These are phyloP conservation scores for Ciborinia camelliae DNA, from an alignment of 2,329 filamentous ascomycete genomes.

Conservation along the genomic window DNA sequence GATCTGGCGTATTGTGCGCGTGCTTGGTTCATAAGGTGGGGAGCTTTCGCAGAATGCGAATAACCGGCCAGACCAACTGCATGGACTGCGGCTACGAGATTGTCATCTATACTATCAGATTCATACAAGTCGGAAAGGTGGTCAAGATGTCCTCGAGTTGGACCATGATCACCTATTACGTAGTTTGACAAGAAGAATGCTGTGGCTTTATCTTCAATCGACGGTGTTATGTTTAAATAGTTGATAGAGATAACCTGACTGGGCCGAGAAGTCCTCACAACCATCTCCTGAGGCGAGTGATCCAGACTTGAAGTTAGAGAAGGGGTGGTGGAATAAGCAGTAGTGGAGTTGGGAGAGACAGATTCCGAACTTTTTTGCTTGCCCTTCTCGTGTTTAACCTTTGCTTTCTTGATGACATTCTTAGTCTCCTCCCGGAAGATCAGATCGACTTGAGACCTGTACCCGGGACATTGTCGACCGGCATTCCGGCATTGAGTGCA, in stretches of 20 bases:
- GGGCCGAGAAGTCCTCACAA: neutral
- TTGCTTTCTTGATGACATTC: slow-evolving; percentile 50
- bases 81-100: slow-evolving; percentile 49
- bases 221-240: slow-evolving; percentile 33
- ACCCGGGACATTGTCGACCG: slow-evolving; percentile 51
- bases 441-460: slow-evolving; percentile 53
- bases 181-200: slow-evolving; percentile 33
- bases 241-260: slow-evolving; percentile 21
- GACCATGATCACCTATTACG: slow-evolving; percentile 39
- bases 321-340: too few species aligned
- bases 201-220: slow-evolving; percentile 32
- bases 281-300: neutral
- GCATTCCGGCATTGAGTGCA: slow-evolving; percentile 56
- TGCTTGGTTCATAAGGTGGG: slow-evolving; percentile 46
- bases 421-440: slow-evolving; percentile 57
- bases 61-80: slow-evolving; percentile 53
- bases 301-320: neutral
- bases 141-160: slow-evolving; percentile 50
- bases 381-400: slow-evolving; percentile 33
- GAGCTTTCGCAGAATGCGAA: slow-evolving; percentile 40
- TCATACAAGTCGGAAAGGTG: slow-evolving; percentile 52
- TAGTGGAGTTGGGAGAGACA: neutral
- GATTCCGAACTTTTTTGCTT: neutral
- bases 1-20: slow-evolving; percentile 51
- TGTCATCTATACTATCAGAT: slow-evolving; percentile 40